Conservation (phyloP, 768 basidiomycete genomes). For the Chlorophyllum brunneum region DNA sequence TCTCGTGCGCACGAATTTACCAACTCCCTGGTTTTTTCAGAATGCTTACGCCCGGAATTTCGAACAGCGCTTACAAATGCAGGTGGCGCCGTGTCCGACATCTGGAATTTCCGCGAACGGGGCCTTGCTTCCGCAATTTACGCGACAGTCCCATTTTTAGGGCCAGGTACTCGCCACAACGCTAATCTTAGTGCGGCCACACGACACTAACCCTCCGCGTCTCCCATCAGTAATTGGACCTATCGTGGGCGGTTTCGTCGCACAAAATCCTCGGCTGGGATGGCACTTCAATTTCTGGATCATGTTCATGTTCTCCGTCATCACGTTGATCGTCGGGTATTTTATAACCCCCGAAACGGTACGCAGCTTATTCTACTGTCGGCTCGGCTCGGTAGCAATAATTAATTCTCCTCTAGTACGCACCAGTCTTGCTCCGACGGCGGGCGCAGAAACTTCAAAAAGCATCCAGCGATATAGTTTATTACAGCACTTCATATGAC, state of each 20-base stretch:
- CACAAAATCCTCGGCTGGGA: constrained; percentile 39
- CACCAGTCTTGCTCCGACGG: constrained; percentile 54
- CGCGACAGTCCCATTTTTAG: constrained; percentile 54
- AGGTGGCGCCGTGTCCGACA: constrained; percentile 53
- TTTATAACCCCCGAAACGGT: constrained; percentile 58
- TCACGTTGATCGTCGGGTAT: constrained; percentile 42
- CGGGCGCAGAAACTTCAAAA: constrained; percentile 42
- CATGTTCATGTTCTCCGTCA: constrained; percentile 48
- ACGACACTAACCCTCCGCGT: not conserved
- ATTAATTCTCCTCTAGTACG: constrained; percentile 37
- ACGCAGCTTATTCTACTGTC: constrained; percentile 13
- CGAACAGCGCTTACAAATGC: constrained; percentile 53
- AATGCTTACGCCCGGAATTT: constrained; percentile 4
- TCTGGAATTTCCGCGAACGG: constrained; percentile 57
- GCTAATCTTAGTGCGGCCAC: no score
- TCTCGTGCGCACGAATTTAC: constrained; percentile 36
- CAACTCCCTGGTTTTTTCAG: not conserved
- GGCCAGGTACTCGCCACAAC: constrained; percentile 35
- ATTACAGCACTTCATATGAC: constrained; percentile 52
- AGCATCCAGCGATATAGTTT: constrained; percentile 33
- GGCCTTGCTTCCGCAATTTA: constrained; percentile 58
- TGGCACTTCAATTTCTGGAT: constrained; percentile 70
- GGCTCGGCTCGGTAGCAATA: no score
- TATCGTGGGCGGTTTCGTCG: constrained; percentile 63
- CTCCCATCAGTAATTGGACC: constrained; percentile 51